Base-by-base conservation (phyloP, 768 basidiomycete species). In the Boletus insuetus region DNA sequence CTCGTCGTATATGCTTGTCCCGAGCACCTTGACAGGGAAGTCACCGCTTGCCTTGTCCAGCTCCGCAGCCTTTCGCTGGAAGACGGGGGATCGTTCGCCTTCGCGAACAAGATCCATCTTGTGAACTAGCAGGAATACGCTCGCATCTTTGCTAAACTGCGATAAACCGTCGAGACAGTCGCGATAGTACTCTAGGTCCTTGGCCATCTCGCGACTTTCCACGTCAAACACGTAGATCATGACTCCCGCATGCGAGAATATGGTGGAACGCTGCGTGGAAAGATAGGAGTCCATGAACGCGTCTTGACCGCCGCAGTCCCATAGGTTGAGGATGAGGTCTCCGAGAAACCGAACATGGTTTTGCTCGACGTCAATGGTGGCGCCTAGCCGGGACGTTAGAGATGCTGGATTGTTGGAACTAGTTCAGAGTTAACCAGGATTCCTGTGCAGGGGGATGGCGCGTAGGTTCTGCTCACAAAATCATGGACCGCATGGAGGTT, bases 261-360 rank as follows among this genome's bases (percentile, higher is more conserved):
- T 96, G 34, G 89, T 94, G n/a, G 87, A 80, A 56, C 92, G 87
- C 69, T 98, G 94, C 0, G 88, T 83, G 35, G 88, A 87, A 54
- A 99, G 87, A 73, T 98, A 98, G 29, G 90, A 89, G 72, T 98
- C 95, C 86, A 98, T 94, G 78, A 97, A 98, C 14, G 94, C 84
- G 69, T 97, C 94, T 73, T 99, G 97, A 9, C 97, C 97, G 41
- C 96, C 97, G 63, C 97, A 98, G 73, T 99, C 97, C 96, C 96
- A 98, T 6, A 98, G 80, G 68, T 96, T 96, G 71, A 99, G 84
- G 58, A 94, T 89, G 64, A 98, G 86, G 67, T 96, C 93, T 14
- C 94, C 95, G 14, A 99, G 84, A 72, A 99, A 98, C 41, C 94
- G 89, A 59, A 98, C 94, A 68, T 97, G 93, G 63, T 95, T 96